These are phyloP conservation scores for Ophiostoma populinum DNA, from an alignment of 2,329 filamentous ascomycete genomes.

Conservation along the genomic window DNA sequence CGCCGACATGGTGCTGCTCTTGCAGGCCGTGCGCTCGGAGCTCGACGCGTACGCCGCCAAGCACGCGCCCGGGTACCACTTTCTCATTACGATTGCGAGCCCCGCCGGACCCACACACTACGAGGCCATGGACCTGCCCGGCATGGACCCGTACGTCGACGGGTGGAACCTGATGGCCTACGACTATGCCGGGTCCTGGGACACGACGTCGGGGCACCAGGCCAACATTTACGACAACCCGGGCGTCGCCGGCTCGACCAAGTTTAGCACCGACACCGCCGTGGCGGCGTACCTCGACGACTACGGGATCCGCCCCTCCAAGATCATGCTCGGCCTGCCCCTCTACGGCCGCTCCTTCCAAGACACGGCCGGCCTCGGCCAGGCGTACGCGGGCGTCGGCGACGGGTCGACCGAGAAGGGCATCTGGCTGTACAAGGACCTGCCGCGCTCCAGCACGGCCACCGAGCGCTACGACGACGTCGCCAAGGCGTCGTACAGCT, in stretches of 20 bases:
- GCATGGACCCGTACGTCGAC: conserved; percentile 31
- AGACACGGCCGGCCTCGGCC: conserved; percentile 45
- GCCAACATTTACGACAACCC: conserved; percentile 49
- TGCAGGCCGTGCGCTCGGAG: conserved; percentile 26
- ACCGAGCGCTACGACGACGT: conserved; percentile 37
- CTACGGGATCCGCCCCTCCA: conserved; percentile 42
- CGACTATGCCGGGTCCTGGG: conserved; percentile 55
- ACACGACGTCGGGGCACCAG: conserved; percentile 42
- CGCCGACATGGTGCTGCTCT: conserved; percentile 26
- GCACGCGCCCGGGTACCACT: conserved; percentile 29
- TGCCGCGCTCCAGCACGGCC: conserved; percentile 47
- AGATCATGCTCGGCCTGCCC: conserved; percentile 64
- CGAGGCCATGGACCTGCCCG: conserved; percentile 25
- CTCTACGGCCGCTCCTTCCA: conserved; percentile 61
- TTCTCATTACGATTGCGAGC: conserved; percentile 34
- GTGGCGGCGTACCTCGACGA: conserved; percentile 45
- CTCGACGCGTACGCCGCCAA: conserved; percentile 30
- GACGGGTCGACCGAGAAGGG: conserved; percentile 53
- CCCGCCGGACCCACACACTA: conserved; percentile 32
- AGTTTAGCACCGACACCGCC: conserved; percentile 50
- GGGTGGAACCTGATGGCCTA: conserved; percentile 52
- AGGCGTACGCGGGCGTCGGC: conserved; percentile 45
- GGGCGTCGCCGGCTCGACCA: conserved; percentile 40
- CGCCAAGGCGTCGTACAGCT: conserved; percentile 53
- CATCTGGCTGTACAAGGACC: conserved; percentile 65